These are phyloP conservation scores for Exidia glandulosa DNA, from an alignment of 768 basidiomycete genomes.

Conservation along the genomic window DNA sequence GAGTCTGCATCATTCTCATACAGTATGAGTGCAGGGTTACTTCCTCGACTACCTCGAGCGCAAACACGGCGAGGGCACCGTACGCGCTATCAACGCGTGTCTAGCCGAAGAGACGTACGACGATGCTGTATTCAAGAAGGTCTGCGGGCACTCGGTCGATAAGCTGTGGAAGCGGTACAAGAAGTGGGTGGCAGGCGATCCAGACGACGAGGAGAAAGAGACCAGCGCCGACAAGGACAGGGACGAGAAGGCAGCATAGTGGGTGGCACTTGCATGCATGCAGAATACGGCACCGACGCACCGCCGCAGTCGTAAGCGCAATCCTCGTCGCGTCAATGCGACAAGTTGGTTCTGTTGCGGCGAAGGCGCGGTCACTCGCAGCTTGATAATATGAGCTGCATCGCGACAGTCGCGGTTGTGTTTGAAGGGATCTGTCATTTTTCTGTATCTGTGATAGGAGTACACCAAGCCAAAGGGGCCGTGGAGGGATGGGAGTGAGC, in stretches of 20 bases:
- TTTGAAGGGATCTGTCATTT: no score
- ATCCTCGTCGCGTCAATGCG: no score
- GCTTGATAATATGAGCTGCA: no score
- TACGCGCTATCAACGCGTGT: constrained; percentile 46
- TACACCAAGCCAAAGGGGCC: no score
- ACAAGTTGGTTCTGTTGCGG: no score
- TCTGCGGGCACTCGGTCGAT: constrained; percentile 40
- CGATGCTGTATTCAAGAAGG: constrained; percentile 37
- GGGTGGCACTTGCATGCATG: background rate
- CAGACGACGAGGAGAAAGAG: background rate
- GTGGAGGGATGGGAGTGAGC: no score
- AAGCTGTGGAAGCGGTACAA: constrained; percentile 50
- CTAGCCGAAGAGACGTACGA: constrained; percentile 42
- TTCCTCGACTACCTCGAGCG: constrained; percentile 47
- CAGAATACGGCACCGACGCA: no score
- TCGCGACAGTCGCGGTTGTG: no score
- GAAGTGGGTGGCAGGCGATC: background rate
- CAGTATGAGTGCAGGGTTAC: constrained; percentile 27
- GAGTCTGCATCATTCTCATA: background rate
- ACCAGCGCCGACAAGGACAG: background rate
- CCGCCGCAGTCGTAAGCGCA: no score
- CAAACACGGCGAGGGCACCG: constrained; percentile 38
- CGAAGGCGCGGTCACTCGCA: no score
- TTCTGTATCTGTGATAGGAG: no score
- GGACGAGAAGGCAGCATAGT: background rate